Conservation (phyloP, 805 yeast species). For the Spencermartinsiella europaea region DNA sequence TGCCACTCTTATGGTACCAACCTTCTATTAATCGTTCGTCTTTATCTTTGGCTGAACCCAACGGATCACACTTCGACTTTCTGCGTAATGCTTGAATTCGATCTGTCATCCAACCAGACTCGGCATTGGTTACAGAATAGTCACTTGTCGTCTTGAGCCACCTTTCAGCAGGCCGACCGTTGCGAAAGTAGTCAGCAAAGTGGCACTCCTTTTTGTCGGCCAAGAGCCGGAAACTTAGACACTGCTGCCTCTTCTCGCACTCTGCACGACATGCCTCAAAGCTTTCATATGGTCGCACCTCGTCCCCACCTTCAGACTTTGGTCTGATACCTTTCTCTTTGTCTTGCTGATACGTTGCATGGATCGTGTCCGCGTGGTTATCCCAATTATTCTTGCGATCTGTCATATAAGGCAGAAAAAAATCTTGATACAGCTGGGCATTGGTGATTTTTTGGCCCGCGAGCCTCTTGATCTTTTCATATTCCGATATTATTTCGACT, state of each 20-base stretch:
- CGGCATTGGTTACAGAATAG: neutral
- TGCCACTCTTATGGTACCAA: neutral
- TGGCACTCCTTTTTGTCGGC: conserved; percentile 5
- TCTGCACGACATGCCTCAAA: conserved; percentile 13
- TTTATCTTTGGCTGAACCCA: conserved; percentile 1
- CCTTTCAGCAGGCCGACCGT: conserved; percentile 17
- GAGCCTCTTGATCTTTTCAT: conserved; percentile 24
- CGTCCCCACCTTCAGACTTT: conserved; percentile 3
- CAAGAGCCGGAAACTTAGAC: conserved; percentile 9
- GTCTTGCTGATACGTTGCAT: neutral
- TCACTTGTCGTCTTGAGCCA: conserved; percentile 9
- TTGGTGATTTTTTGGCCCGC: conserved; percentile 16
- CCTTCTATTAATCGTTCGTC: neutral
- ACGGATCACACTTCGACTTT: conserved; percentile 22
- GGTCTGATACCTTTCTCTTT: neutral
- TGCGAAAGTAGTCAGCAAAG: neutral
- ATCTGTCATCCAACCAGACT: conserved; percentile 32
- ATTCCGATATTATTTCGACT: conserved; percentile 29
- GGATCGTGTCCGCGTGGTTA: conserved; percentile 4
- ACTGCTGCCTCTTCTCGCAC: conserved; percentile 6
- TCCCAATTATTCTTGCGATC: conserved; percentile 17
- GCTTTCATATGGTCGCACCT: conserved; percentile 14
- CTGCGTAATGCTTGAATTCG: conserved; percentile 26
- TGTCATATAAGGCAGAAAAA: conserved; percentile 15
- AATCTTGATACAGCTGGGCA: conserved; percentile 19